Conservation (phyloP, 73 alveolate genomes). For the Paramecium biaurelia region DNA sequence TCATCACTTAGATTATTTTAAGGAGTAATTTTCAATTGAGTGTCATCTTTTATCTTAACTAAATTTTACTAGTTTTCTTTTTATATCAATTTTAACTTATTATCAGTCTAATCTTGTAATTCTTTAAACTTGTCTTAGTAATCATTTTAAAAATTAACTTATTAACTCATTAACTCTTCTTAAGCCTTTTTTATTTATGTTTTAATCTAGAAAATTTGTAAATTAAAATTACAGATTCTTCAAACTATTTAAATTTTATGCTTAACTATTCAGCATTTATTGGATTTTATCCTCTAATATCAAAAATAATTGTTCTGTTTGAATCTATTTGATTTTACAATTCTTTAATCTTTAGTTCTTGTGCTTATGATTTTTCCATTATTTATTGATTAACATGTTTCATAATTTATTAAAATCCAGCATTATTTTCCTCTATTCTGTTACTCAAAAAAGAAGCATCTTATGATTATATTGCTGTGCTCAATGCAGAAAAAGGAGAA, state of each 20-base stretch:
- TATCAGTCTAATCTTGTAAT: neutral
- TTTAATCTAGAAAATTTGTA: neutral
- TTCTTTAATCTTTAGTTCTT: neutral
- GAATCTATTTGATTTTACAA: neutral
- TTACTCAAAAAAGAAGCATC: neutral
- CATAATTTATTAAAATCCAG: neutral
- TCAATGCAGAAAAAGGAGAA: neutral
- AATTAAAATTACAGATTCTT: neutral
- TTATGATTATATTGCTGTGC: neutral
- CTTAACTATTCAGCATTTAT: neutral
- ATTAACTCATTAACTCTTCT: neutral
- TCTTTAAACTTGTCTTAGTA: neutral
- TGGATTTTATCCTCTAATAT: neutral
- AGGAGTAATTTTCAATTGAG: neutral
- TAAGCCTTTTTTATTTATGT: neutral
- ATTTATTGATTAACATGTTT: neutral
- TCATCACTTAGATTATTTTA: neutral
- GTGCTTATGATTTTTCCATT: neutral
- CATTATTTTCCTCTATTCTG: neutral
- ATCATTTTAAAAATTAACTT: constrained; percentile 17
- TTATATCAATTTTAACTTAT: neutral
- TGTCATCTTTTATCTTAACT: neutral
- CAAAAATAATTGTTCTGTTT: neutral
- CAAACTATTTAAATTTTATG: neutral
- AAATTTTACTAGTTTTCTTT: neutral